Evolutionary conservation across 2,329 filamentous ascomycete genomes (phyloP), one percentile per base, ranked within the genome.

Genomic region (Colletotrichum viniferum): DNA sequence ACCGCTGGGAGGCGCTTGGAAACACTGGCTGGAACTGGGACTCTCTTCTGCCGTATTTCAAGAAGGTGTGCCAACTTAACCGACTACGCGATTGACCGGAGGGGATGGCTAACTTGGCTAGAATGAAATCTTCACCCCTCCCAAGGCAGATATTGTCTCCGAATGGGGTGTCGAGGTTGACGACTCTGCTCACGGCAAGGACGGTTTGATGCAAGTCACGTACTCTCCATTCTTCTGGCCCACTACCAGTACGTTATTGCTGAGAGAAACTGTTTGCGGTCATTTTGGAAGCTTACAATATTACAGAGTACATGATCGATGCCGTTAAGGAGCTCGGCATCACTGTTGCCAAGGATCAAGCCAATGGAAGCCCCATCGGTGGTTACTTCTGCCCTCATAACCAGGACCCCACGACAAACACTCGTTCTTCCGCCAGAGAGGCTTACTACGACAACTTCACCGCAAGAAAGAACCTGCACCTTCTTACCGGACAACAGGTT

Each of bases 1-100:
- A 86, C 58, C 79, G 81, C 4, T 86, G 85, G 85, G 83, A 82
- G 52, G 79, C 77, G 0, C 74, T 86, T 2, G 85, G 84, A 0
- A 86, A 86, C 32, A 74, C 79, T 0, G 80, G 83, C 0, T 86
- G 85, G 85, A 82, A 81, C 4, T 86, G 84, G 81, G 78, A 82
- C n/a, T 78, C 71, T 4, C 78, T 85, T 16, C 66, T 82, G 4
- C 77, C 81, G 7, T 83, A 82, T 62, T 83, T 82, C 62, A 82
- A 79, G 67, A 83, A 83, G 75, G 80, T 79, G 34, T 28, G 30
- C 7, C n/a, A 52, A 21, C 43, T 7, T 7, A 7, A 18, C 9
- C 6, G n/a, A 38, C n/a, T 3, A 36, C 10, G 13, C 16, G 24
- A 26, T 21, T 26, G 5, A 26, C 7, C 2, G 18, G 13, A 18